Conservation (phyloP, 192 early-diverging fungal species). For the Linnemannia hyalina region DNA sequence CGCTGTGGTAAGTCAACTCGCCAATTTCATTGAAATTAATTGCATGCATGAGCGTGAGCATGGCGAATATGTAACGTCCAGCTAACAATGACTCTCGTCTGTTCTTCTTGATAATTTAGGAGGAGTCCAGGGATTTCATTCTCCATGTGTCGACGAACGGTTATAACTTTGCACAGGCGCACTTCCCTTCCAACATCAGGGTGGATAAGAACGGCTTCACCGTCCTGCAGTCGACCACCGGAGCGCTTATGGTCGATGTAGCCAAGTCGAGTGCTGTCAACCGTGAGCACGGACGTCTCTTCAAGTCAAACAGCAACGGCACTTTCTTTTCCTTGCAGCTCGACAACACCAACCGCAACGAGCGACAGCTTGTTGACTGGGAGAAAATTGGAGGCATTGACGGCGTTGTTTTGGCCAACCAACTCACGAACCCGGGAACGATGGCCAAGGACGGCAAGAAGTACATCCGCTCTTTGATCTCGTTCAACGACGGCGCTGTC, state of each 20-base stretch:
- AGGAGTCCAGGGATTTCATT: constrained; percentile 61
- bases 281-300: constrained; percentile 79
- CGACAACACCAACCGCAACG: constrained; percentile 85
- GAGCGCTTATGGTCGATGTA: constrained; percentile 84
- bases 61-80: not conserved
- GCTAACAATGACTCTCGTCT: not conserved
- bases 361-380: constrained; percentile 84
- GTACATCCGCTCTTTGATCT: constrained; percentile 80
- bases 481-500: constrained; percentile 86
- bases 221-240: constrained; percentile 86
- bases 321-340: constrained; percentile 82
- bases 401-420: constrained; percentile 92
- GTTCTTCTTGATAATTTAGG: constrained; percentile 27
- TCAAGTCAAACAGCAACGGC: constrained; percentile 91
- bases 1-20: constrained; percentile 57
- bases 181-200: constrained; percentile 87
- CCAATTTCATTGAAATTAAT: not conserved
- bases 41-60: not conserved
- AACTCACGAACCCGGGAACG: constrained; percentile 78
- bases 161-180: constrained; percentile 72
- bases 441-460: constrained; percentile 73
- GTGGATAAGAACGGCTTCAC: constrained; percentile 87
- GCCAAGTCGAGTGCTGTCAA: constrained; percentile 64
- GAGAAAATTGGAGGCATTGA: constrained; percentile 92
- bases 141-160: constrained; percentile 86